Conservation (phyloP, 2,329 filamentous ascomycete species). For the Ceratocystis eucalypticola region DNA sequence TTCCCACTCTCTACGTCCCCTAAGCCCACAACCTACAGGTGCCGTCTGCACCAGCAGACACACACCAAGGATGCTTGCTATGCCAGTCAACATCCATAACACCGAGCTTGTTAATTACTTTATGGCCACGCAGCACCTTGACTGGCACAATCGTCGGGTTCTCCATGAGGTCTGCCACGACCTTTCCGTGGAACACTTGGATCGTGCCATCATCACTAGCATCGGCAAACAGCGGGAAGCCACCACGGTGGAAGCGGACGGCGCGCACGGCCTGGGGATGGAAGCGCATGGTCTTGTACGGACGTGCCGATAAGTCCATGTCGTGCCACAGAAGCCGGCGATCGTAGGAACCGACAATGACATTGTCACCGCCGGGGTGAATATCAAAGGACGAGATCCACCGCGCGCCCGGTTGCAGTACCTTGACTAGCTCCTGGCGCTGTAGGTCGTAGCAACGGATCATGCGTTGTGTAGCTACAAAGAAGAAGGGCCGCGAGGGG, state of each 20-base stretch:
- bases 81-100: slow-evolving; percentile 96
- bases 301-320: slow-evolving; percentile 74
- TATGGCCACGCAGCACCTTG: slow-evolving; percentile 85
- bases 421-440: slow-evolving; percentile 81
- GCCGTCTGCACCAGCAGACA: slow-evolving; percentile 88
- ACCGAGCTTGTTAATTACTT: slow-evolving; percentile 70
- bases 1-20: slow-evolving; percentile 11
- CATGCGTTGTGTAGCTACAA: slow-evolving; percentile 85
- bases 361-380: slow-evolving; percentile 82
- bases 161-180: slow-evolving; percentile 87
- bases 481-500: slow-evolving; percentile 81
- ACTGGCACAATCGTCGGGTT: slow-evolving; percentile 93
- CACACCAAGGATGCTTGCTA: slow-evolving; percentile 81
- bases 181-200: slow-evolving; percentile 94
- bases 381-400: slow-evolving; percentile 91
- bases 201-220: slow-evolving; percentile 87
- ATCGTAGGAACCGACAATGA: slow-evolving; percentile 92
- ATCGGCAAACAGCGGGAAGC: slow-evolving; percentile 77
- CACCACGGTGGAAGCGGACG: slow-evolving; percentile 71
- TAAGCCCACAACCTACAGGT: slow-evolving; percentile 80
- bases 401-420: slow-evolving; percentile 80
- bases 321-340: slow-evolving; percentile 92
- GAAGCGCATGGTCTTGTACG: slow-evolving; percentile 94
- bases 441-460: slow-evolving; percentile 91
- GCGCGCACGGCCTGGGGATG: slow-evolving; percentile 82